Conservation (phyloP, 176 grass and related monocot genomes). For the Phoenix roebelenii region DNA sequence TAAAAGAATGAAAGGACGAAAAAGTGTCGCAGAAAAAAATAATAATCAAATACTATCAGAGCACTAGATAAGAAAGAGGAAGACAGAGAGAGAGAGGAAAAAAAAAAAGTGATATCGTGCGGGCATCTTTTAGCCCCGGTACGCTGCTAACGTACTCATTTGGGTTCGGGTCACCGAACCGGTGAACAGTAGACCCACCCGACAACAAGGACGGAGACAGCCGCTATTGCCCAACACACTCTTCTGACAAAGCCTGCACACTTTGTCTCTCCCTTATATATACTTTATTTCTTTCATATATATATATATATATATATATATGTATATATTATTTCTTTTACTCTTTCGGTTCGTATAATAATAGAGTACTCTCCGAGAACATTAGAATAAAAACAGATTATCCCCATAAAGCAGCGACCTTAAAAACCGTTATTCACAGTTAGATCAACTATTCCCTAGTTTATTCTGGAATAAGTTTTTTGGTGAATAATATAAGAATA, state of each 20-base stretch:
- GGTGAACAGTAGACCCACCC: not conserved
- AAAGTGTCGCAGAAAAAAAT: not conserved
- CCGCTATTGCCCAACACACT: constrained; percentile 13
- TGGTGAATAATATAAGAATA: no score
- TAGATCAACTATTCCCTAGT: no score
- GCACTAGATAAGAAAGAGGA: not conserved
- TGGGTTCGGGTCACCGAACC: not conserved
- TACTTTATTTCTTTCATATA: not conserved
- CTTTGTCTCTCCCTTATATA: not conserved
- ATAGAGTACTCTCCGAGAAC: no score
- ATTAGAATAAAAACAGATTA: no score
- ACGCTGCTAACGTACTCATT: no score
- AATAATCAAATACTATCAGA: not conserved
- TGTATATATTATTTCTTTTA: no score
- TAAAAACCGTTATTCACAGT: no score
- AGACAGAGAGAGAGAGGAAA: not conserved
- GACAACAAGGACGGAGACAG: constrained; percentile 21
- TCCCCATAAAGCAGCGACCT: no score
- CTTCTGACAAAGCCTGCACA: constrained; percentile 15
- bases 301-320: no score
- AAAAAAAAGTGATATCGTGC: not conserved
- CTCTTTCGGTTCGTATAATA: no score
- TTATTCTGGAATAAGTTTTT: no score
- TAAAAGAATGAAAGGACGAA: not conserved
- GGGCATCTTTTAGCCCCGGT: constrained; percentile 11